phyloP scores from a whole-genome alignment of 1,139 yeast species.

The Blastobotrys illinoisensis region DNA sequence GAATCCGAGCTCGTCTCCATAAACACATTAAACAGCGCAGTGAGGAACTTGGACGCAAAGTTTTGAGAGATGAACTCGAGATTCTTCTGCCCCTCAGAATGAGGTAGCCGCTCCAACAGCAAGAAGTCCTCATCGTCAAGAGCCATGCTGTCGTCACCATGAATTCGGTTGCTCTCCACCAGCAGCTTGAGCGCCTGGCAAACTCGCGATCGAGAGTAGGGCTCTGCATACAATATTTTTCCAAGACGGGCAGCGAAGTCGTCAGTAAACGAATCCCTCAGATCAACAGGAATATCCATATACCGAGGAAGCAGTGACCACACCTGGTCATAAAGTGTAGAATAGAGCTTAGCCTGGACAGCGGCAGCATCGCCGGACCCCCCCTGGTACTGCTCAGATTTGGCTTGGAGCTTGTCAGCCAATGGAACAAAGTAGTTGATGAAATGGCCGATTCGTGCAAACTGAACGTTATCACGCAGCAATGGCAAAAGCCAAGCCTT shows the following conservation, averaged over 20 bases:
- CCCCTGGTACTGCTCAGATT: constrained; percentile 39
- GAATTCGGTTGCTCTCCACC: constrained; percentile 62
- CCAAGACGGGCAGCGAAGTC: constrained; percentile 73
- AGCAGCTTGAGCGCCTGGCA: constrained; percentile 76
- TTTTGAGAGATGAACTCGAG: constrained; percentile 58
- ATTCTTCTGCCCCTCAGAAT: constrained; percentile 49
- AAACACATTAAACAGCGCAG: constrained; percentile 87
- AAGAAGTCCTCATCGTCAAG: constrained; percentile 52
- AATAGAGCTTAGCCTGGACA: constrained; percentile 66
- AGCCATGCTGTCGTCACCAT: constrained; percentile 52
- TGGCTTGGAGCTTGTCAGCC: constrained; percentile 51
- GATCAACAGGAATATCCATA: constrained; percentile 80
- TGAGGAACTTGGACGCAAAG: constrained; percentile 64
- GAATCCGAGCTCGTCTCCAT: constrained; percentile 80
- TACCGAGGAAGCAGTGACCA: constrained; percentile 91
- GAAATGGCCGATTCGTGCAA: constrained; percentile 63
- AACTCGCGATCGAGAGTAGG: constrained; percentile 67
- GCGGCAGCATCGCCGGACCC: constrained; percentile 28
- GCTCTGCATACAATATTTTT: constrained; percentile 67
- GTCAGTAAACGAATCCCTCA: constrained; percentile 57
- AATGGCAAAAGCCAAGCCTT: constrained; percentile 96
- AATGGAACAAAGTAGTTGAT: constrained; percentile 61
- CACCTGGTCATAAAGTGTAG: constrained; percentile 81
- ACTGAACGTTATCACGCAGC: constrained; percentile 76
- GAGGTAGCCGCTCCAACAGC: constrained; percentile 56